Evolutionary conservation across 306 rosid species (phyloP).

Genomic region (Trifolium fragiferum): DNA sequence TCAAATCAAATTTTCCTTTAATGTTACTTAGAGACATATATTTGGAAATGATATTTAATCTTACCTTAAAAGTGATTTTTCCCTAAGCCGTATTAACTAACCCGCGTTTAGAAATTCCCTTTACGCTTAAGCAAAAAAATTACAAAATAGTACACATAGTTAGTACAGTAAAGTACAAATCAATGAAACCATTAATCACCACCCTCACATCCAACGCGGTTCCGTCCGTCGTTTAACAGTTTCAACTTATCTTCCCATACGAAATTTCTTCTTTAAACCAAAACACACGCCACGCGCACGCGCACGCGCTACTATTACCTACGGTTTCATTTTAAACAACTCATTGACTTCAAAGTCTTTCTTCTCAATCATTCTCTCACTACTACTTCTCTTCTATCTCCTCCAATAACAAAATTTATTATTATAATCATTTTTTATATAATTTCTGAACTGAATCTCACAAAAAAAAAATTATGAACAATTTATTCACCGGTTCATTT

Average conservation of each 20-base stretch:
- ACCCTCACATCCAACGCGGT: no score
- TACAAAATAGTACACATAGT: no score
- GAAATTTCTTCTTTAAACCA: not conserved
- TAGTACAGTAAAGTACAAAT: no score
- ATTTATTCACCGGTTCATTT: conserved; percentile 79
- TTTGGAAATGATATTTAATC: not conserved
- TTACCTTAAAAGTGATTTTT: conserved; percentile 15
- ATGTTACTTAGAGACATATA: no score
- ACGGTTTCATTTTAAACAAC: not conserved
- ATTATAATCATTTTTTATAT: not conserved
- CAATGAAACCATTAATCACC: no score
- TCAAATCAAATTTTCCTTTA: no score
- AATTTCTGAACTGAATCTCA: not conserved
- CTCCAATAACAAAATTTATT: not conserved
- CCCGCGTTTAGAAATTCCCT: not conserved
- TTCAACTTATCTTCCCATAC: no score
- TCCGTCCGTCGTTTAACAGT: no score
- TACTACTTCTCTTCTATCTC: not conserved
- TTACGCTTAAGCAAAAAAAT: conserved; percentile 19
- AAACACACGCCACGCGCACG: not conserved
- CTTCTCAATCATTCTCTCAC: not conserved
- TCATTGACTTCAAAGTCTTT: conserved; percentile 4
- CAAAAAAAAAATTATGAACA: conserved; percentile 57
- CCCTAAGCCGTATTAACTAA: not conserved
- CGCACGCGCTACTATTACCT: conserved; percentile 5